Percentiles rank a stretch among this genome's conserved stretches.
Conservation (phyloP, 2,329 filamentous ascomycete genomes). For the Aureobasidium pullulans region DNA sequence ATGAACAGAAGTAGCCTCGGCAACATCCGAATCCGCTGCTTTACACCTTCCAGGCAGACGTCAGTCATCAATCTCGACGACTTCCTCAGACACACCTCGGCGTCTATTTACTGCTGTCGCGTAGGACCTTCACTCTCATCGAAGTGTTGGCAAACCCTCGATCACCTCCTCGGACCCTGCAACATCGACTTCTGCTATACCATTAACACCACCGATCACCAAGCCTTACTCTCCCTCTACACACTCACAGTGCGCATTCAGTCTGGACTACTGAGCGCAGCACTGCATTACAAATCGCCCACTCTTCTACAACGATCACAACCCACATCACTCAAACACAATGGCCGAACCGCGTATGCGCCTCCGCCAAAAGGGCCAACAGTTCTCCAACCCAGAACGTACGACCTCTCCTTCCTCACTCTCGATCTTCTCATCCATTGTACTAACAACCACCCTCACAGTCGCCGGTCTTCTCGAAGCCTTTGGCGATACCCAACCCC, state of each 20-base stretch:
- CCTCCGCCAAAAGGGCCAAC: conserved; percentile 39
- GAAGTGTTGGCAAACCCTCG: too few species aligned
- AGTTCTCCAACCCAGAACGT: conserved; percentile 39
- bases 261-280: background rate
- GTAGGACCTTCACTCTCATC: background rate
- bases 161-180: background rate
- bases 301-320: background rate
- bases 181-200: background rate
- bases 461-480: conserved; percentile 32
- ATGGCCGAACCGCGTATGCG: conserved; percentile 46
- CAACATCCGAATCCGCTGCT: background rate
- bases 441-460: conserved; percentile 35
- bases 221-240: too few species aligned
- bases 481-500: conserved; percentile 71
- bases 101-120: background rate
- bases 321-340: background rate
- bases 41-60: background rate
- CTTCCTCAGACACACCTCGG: background rate
- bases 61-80: background rate
- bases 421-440: conserved; percentile 9
- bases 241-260: background rate
- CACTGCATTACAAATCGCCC: background rate
- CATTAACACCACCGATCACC: too few species aligned
- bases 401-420: conserved; percentile 18
- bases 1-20: background rate